Base-by-base conservation (phyloP, 331 rosid species). In the Cydonia oblonga region DNA sequence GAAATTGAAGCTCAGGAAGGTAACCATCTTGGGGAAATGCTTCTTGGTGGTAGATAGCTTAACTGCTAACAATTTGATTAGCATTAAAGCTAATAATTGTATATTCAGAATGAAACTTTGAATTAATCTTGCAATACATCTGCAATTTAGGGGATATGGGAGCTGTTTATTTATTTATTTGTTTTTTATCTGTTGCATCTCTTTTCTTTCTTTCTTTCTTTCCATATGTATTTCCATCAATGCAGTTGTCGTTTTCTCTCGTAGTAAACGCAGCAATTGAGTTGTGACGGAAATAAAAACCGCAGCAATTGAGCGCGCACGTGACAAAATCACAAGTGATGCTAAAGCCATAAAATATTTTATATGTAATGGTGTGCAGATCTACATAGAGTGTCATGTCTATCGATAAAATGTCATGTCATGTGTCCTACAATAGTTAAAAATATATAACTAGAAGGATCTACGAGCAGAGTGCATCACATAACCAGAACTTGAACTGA, bases 81-180 rank as follows among this genome's bases (percentile, higher is more conserved):
- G 85, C 81, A 90, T 90, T 68, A 89, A 89, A 80, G 97, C 97
- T 71, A 87, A 92, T 52, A 81, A 86, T 75, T 89, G 96, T 65
- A 83, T 74, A 64, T 87, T 83, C 72, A 71, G 79, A 70, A 24
- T 89, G 83, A 90, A 88, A 76, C 84, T 83, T 52, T 90, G 73
- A 76, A 58, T 24, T 25, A 13, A 56, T 56, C 23, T 15, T 8
- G 57, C 57, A 51, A 16, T 9, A 51, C 11, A 35, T 35, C 28
- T 56, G 8, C 15, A 58, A 58, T 12, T 25, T 20, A 5, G 11
- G 19, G 19, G 9, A 59, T 56, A 56, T 13, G 33, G 64, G 64
- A 24, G 32, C 64, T 59, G 10, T 59, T 59, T 24, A 12, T 5
- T 13, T 23, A 6, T n/a, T 59, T 24, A n/a, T n/a, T n/a, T n/a